Evolutionary conservation across 306 rosid genomes (phyloP).

Genomic region (Dalbergia cultrata): DNA sequence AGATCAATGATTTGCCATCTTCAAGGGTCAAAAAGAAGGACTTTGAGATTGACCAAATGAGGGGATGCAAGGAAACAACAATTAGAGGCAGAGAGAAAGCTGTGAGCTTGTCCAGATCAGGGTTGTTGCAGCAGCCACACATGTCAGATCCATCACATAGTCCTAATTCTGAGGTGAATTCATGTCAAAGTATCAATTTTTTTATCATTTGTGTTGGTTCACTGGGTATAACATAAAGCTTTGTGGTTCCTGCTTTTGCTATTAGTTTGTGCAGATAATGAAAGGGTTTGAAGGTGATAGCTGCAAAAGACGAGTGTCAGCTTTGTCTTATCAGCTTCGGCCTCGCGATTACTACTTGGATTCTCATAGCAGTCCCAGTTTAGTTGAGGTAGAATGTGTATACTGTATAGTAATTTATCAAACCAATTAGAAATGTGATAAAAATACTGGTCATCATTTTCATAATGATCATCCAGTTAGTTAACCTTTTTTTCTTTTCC

Average conservation of each 20-base stretch:
- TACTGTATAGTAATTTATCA: constrained; percentile 6
- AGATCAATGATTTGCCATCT: constrained; percentile 62
- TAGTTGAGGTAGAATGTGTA: constrained; percentile 65
- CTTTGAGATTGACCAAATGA: constrained; percentile 43
- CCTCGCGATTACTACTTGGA: constrained; percentile 52
- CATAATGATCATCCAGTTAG: constrained; percentile 1
- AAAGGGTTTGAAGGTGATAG: constrained; percentile 58
- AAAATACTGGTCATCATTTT: constrained; percentile 16
- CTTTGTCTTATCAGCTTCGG: constrained; percentile 54
- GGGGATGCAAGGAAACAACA: constrained; percentile 38
- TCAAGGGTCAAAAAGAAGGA: constrained; percentile 55
- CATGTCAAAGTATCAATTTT: neutral
- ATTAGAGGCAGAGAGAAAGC: constrained; percentile 47
- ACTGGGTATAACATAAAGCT: constrained; percentile 27
- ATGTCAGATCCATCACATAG: constrained; percentile 74
- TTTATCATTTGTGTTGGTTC: constrained; percentile 1
- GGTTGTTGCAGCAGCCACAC: constrained; percentile 47
- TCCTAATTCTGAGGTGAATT: constrained; percentile 72
- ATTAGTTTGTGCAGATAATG: constrained; percentile 59
- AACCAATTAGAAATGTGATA: neutral
- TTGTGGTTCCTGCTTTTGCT: constrained; percentile 4
- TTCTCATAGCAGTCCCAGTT: constrained; percentile 53
- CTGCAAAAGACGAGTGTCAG: constrained; percentile 63
- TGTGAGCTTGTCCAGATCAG: constrained; percentile 53
- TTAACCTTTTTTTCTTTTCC: neutral